These are phyloP conservation scores for Candida argentea DNA, from an alignment of 805 yeast genomes.

Conservation along the genomic window DNA sequence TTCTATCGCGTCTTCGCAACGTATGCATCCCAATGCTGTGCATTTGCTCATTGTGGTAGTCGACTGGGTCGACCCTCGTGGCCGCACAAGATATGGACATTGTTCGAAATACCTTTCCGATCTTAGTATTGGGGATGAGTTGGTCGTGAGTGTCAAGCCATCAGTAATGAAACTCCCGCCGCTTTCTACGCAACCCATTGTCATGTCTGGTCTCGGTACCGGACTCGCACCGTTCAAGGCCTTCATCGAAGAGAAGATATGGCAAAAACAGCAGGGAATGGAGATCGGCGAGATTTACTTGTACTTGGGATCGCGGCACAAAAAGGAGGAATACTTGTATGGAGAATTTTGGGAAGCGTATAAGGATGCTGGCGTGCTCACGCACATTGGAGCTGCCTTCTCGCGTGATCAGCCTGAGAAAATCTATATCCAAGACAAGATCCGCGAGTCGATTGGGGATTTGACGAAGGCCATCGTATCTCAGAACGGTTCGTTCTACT, in stretches of 20 bases:
- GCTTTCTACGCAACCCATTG: slow-evolving; percentile 75
- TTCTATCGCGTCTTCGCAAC: slow-evolving; percentile 95
- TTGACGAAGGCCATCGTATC: slow-evolving; percentile 71
- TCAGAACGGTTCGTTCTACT: slow-evolving; percentile 81
- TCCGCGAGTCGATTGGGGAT: slow-evolving; percentile 62
- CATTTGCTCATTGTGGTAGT: slow-evolving; percentile 91
- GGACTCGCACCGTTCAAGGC: slow-evolving; percentile 99
- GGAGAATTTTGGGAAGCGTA: slow-evolving; percentile 98
- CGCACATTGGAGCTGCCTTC: slow-evolving; percentile 96
- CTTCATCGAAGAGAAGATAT: slow-evolving; percentile 86
- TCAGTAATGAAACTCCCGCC: slow-evolving; percentile 96
- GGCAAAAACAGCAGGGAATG: slow-evolving; percentile 84
- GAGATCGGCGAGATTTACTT: slow-evolving; percentile 84
- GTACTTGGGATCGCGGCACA: slow-evolving; percentile 90
- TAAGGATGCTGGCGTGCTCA: slow-evolving; percentile 81
- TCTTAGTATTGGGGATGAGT: slow-evolving; percentile 67
- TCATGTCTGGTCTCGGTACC: slow-evolving; percentile 96
- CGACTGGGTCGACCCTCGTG: slow-evolving; percentile 84
- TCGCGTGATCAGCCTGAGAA: slow-evolving; percentile 95
- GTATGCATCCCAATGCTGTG: slow-evolving; percentile 80
- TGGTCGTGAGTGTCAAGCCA: slow-evolving; percentile 91
- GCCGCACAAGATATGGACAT: slow-evolving; percentile 85
- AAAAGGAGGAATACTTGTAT: slow-evolving; percentile 87
- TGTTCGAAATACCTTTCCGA: slow-evolving; percentile 87
- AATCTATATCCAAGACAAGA: slow-evolving; percentile 90